Conservation (phyloP, 2,329 filamentous ascomycete species). For the Beauveria bassiana region DNA sequence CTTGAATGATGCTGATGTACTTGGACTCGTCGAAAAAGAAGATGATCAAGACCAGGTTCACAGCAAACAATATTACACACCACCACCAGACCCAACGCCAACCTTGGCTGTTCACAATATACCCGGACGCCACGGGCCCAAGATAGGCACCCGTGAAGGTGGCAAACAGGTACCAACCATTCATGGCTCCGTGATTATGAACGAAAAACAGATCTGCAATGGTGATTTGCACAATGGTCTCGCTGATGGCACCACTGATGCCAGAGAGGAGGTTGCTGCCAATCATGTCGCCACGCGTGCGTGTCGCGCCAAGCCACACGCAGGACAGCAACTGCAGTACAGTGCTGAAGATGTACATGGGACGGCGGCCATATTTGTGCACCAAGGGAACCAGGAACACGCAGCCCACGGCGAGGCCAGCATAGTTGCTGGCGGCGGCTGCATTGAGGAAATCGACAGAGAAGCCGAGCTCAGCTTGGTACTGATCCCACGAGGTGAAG, state of each 20-base stretch:
- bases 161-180: constrained; percentile 34
- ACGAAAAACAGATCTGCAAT: constrained; percentile 26
- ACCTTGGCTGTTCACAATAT: constrained; percentile 17
- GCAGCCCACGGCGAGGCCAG: constrained; percentile 16
- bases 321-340: constrained; percentile 26
- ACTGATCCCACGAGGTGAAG: constrained; percentile 9
- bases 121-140: constrained; percentile 22
- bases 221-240: constrained; percentile 32
- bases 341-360: constrained; percentile 26
- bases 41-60: constrained; percentile 15
- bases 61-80: constrained; percentile 16
- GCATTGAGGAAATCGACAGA: constrained; percentile 8
- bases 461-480: constrained; percentile 4
- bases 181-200: constrained; percentile 33
- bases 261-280: constrained; percentile 30
- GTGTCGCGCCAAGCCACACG: constrained; percentile 32
- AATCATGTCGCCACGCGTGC: constrained; percentile 35
- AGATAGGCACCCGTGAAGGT: constrained; percentile 23
- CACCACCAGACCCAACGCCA: constrained; percentile 34
- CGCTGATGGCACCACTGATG: constrained; percentile 30
- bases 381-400: constrained; percentile 17
- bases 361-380: constrained; percentile 18
- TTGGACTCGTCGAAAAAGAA: constrained; percentile 29
- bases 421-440: constrained; percentile 12
- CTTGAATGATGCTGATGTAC: constrained; percentile 14